phyloP scores from a whole-genome alignment of 2,329 filamentous ascomycete species.

The Ophiostoma perfectum region DNA sequence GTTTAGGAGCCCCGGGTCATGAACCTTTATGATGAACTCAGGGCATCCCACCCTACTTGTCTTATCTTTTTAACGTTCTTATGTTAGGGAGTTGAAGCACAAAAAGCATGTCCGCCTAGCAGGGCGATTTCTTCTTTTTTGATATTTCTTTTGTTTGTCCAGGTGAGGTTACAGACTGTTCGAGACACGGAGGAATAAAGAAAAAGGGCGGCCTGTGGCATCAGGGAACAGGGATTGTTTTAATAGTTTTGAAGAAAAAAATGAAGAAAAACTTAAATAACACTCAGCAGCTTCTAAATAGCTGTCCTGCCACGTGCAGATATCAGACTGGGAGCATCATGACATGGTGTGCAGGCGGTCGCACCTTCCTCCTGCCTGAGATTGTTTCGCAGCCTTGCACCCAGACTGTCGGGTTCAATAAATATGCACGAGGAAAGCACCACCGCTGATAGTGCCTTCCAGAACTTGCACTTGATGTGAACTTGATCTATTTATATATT shows the following conservation, averaged over 20 bases:
- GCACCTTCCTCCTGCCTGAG: background rate
- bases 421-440: background rate
- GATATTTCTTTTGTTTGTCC: constrained; percentile 6
- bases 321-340: too few relatives aligned
- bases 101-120: constrained; percentile 13
- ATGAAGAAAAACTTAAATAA: background rate
- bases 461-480: background rate
- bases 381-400: background rate
- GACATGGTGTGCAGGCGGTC: background rate
- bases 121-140: constrained; percentile 11
- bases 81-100: constrained; percentile 9
- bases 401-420: background rate
- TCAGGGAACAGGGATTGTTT: constrained; percentile 10
- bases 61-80: constrained; percentile 10
- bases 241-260: constrained; percentile 10
- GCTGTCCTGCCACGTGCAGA: too few relatives aligned
- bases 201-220: constrained; percentile 10
- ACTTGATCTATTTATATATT: background rate
- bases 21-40: constrained; percentile 7
- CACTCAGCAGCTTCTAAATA: too few relatives aligned
- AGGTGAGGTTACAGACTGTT: constrained; percentile 1
- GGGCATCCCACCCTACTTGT: background rate
- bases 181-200: background rate
- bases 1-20: constrained; percentile 7
- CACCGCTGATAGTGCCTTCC: too few relatives aligned